Conservation (phyloP, 768 basidiomycete species). For the Coprinopsis strossmayeri region DNA sequence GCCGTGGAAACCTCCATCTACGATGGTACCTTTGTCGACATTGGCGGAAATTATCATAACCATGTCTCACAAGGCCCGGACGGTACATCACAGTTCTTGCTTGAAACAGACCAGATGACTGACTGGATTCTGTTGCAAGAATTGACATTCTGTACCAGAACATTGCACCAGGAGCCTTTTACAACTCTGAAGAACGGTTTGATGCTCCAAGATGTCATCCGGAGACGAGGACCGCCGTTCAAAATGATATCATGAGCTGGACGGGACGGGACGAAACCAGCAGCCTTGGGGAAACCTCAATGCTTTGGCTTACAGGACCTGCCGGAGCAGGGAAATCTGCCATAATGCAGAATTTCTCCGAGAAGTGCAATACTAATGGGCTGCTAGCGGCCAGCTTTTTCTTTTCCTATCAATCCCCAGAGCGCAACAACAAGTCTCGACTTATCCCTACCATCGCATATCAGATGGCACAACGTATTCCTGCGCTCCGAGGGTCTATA, state of each 20-base stretch:
- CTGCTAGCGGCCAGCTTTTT: slow-evolving; percentile 9
- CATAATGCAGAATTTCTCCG: slow-evolving; percentile 4
- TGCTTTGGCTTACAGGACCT: slow-evolving; percentile 6
- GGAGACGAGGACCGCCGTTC: neutral
- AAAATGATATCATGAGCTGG: neutral
- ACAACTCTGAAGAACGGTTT: neutral
- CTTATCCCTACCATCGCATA: slow-evolving; percentile 5
- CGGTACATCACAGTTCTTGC: too few relatives aligned
- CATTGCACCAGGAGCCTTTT: neutral
- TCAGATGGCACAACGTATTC: slow-evolving; percentile 3
- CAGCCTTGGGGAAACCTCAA: neutral
- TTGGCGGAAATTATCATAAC: too few relatives aligned
- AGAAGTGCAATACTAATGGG: neutral
- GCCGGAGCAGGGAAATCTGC: slow-evolving; percentile 9
- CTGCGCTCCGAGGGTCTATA: neutral
- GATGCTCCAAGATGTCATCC: neutral
- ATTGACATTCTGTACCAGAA: neutral
- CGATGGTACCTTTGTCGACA: too few relatives aligned
- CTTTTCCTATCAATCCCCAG: slow-evolving; percentile 1
- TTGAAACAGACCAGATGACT: neutral
- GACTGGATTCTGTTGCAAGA: neutral
- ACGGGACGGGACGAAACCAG: neutral
- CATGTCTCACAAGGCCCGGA: too few relatives aligned
- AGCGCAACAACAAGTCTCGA: neutral
- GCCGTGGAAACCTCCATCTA: too few relatives aligned